Evolutionary conservation across 2,329 filamentous ascomycete species (phyloP).

Genomic region (Xylariaceae sp.): DNA sequence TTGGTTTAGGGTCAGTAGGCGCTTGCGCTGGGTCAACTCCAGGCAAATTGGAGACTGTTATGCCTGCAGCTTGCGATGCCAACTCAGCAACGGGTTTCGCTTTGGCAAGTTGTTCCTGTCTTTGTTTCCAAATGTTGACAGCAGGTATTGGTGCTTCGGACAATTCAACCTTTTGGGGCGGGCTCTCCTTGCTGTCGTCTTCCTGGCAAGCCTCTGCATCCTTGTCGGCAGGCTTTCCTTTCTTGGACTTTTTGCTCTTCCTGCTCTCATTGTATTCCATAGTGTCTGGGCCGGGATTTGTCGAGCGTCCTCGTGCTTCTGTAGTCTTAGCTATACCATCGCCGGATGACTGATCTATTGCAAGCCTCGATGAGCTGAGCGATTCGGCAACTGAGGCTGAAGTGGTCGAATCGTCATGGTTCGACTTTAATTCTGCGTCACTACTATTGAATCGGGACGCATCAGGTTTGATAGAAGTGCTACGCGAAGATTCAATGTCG

Average conservation of each 20-base stretch:
- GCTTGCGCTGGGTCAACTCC: neutral
- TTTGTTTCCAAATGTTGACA: conserved; percentile 88
- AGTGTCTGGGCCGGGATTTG: conserved; percentile 68
- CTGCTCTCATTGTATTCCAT: conserved; percentile 72
- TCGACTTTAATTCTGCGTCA: conserved; percentile 29
- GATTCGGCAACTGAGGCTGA: conserved; percentile 25
- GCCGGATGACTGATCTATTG: conserved; percentile 26
- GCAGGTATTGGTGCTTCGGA: conserved; percentile 81
- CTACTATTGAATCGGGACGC: conserved; percentile 21
- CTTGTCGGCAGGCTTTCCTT: conserved; percentile 57
- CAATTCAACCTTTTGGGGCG: conserved; percentile 67
- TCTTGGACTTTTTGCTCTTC: conserved; percentile 68
- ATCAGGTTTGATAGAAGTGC: conserved; percentile 37
- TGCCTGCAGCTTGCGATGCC: conserved; percentile 11
- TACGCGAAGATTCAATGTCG: conserved; percentile 41
- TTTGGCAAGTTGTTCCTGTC: conserved; percentile 68
- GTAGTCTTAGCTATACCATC: conserved; percentile 42
- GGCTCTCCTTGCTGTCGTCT: conserved; percentile 62
- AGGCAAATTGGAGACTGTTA: neutral
- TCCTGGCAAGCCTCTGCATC: conserved; percentile 59
- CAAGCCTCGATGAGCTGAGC: conserved; percentile 23
- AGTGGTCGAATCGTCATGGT: conserved; percentile 27
- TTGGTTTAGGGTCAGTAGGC: conserved; percentile 31
- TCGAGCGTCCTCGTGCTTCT: conserved; percentile 59
- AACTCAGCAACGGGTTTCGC: conserved; percentile 44